Evolutionary conservation across 768 basidiomycete genomes (phyloP), one percentile per base, ranked within the genome.

Genomic region (Boletales sp.): DNA sequence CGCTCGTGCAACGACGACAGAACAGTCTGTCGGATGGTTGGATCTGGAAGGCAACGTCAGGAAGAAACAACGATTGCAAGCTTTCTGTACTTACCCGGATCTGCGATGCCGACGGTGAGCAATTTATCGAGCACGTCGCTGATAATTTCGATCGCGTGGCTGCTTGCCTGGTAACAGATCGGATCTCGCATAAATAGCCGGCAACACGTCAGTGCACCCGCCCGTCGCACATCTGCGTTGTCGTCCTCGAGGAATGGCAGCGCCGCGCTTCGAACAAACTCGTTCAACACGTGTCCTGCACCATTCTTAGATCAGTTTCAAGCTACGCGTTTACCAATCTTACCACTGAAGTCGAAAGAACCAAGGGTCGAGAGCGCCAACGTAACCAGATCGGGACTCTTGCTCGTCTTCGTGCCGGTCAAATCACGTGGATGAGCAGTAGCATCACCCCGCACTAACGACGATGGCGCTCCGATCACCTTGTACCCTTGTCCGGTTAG

Each of bases 81-180:
- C 5, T n/a, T 18, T 12, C 3, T 7, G 36, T 40, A 53, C 66
- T 38, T 62, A 94, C 94, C 92, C 45, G 94, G 92, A 74, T 99
- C 97, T 29, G 95, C 93, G 47, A 97, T 93, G 10, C 89, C 95
- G 30, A 97, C 91, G 2, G 91, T 94, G 48, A 98, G 70, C 12
- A 99, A 77, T 68, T 97, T 98, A 67, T 97, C 94, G 37, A 98
- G 77, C n/a, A 98, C 94, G 55, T 98, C 95, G 66, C 91, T 92
- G 62, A 99, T 94, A 51, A 98, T 86, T 62, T 97, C 92, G 47
- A 97, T 95, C 8, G 94, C 89, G 68, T 97, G 90, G 58, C 86
- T 93, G 72, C 92, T 95, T 10, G 93, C 87, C 70, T 97, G 94
- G 58, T 90, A 91, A 65, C 91, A 94, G 44, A 98, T 97, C 0